These are phyloP conservation scores for Ganoderma meredithae DNA, from an alignment of 1,284 basidiomycete species.

Conservation along the genomic window DNA sequence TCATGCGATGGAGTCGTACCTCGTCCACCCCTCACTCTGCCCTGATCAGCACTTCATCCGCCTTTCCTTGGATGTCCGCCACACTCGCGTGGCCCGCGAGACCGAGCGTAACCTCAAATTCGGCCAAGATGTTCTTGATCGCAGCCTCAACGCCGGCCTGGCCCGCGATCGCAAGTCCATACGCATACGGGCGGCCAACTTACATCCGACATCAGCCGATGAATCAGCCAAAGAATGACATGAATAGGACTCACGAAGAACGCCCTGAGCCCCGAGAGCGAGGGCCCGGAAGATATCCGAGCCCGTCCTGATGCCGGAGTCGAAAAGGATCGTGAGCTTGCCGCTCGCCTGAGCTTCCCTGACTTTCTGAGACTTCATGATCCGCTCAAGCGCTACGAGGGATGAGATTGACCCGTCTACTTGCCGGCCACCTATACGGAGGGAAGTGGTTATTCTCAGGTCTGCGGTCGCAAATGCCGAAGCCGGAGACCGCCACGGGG, in stretches of 20 bases:
- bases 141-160: conserved; percentile 62
- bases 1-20: background rate
- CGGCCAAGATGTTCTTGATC: conserved; percentile 57
- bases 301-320: conserved; percentile 82
- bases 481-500: too few species aligned
- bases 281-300: conserved; percentile 83
- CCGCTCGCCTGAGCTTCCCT: conserved; percentile 61
- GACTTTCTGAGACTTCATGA: conserved; percentile 66
- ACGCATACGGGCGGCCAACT: conserved; percentile 59
- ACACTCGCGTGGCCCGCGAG: conserved; percentile 50
- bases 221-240: too few species aligned
- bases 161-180: conserved; percentile 61
- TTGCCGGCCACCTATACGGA: conserved; percentile 71
- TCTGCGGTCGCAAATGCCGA: background rate
- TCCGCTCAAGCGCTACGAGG: conserved; percentile 69
- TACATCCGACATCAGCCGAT: too few species aligned
- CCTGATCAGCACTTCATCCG: conserved; percentile 53
- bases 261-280: conserved; percentile 73
- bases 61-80: conserved; percentile 42
- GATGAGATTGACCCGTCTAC: conserved; percentile 82
- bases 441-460: background rate
- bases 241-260: conserved; percentile 53
- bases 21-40: background rate
- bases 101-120: conserved; percentile 62
- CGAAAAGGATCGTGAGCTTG: conserved; percentile 76